These are phyloP conservation scores for Hypoxylon sp. DNA, from an alignment of 2,329 filamentous ascomycete genomes.

Conservation along the genomic window DNA sequence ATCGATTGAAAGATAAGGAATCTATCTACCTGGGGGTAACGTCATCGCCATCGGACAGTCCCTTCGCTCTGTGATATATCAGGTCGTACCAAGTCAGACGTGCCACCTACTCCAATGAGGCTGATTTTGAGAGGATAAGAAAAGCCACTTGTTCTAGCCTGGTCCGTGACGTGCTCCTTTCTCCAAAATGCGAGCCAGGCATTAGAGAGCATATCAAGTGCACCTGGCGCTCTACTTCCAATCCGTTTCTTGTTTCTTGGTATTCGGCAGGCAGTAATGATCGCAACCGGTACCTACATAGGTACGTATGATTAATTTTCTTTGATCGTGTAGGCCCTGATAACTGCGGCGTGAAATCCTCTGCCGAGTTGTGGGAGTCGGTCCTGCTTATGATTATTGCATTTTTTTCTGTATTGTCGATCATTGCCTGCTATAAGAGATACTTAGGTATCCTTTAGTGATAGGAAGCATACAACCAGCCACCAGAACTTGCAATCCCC, in stretches of 20 bases:
- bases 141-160: background rate
- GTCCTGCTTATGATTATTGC: background rate
- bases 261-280: background rate
- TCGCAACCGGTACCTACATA: background rate
- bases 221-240: background rate
- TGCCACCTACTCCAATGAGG: conserved; percentile 6
- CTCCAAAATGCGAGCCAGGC: background rate
- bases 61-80: background rate
- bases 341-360: background rate
- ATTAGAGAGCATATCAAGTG: background rate
- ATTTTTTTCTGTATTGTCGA: conserved; percentile 5
- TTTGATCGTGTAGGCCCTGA: background rate
- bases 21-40: background rate
- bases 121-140: background rate
- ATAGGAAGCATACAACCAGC: conserved; percentile 19
- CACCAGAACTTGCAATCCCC: conserved; percentile 3
- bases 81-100: conserved; percentile 8
- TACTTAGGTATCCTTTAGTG: background rate
- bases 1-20: background rate
- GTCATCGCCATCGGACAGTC: background rate
- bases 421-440: conserved; percentile 9
- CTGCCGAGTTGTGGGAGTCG: background rate
- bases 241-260: background rate
- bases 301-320: background rate
- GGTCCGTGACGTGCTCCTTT: background rate